Base-by-base conservation (phyloP, 768 basidiomycete species). In the Pulveroboletus sp. region DNA sequence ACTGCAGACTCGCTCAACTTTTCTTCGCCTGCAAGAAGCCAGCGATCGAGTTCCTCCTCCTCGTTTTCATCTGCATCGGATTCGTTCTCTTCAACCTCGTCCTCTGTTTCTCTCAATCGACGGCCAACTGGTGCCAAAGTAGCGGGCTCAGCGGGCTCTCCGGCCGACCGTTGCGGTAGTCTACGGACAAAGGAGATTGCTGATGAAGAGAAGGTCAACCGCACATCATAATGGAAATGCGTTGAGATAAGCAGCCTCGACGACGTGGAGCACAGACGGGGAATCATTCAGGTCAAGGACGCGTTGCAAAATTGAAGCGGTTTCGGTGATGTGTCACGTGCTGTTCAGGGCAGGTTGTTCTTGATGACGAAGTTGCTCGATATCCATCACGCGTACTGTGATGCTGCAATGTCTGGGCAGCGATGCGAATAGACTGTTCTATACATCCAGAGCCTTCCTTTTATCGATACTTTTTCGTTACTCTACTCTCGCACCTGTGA, bases 401-500 rank as follows among this genome's bases (percentile, higher is more conserved):
- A 49, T 31, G 44, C 3, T 24, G n/a, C 46, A 49, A 31, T 10
- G 1, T 15, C 6, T 28, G 10, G 18, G 6, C 35, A 36, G 27
- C 32, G 31, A 51, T 37, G 27, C 36, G 32, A 45, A 58, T 41
- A 43, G 27, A 48, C 7, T 14, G 35, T 40, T 17, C 10, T 26
- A 26, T 36, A n/a, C 27, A 35, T 11, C 31, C 10, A 39, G 62
- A n/a, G 21, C 37, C 11, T 27, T 43, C 1, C 45, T 75, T 67
- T 76, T 79, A 52, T 53, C 66, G 15, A 52, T 86, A 27, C 62
- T 85, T 44, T 73, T 72, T 24, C 71, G 66, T 46, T 87, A 82
- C 59, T 77, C 77, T 24, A 69, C 78, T 18, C 73, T 88, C 28
- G 61, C 66, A 28, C 72, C 80, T 8, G 69, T 76, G 3, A 74